These are phyloP conservation scores for Termitomyces sp. DNA, from an alignment of 768 basidiomycete species.

Conservation along the genomic window DNA sequence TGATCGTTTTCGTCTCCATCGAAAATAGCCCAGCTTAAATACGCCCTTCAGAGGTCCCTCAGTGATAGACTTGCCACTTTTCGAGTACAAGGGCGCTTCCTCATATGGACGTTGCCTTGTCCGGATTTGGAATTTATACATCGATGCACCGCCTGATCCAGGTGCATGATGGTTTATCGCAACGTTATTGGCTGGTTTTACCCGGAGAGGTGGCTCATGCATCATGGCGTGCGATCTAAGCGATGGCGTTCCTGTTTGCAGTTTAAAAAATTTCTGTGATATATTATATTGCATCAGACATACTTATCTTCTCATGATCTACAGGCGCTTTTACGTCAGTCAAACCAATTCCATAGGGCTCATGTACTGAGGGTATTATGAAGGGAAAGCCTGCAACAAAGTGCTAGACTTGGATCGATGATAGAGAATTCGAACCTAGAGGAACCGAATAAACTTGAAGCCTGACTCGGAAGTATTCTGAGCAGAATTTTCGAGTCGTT, in stretches of 20 bases:
- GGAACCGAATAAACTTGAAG: slow-evolving; percentile 2
- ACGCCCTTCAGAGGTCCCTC: slow-evolving; percentile 12
- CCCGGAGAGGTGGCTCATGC: neutral
- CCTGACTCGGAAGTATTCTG: neutral
- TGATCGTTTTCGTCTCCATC: slow-evolving; percentile 11
- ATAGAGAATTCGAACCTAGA: no score
- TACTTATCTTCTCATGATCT: no score
- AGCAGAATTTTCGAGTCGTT: neutral
- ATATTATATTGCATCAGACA: no score
- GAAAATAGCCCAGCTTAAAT: slow-evolving; percentile 28
- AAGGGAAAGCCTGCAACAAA: neutral
- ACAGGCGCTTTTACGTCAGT: no score
- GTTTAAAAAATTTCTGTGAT: no score
- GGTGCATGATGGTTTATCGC: neutral
- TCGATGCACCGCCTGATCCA: slow-evolving; percentile 4
- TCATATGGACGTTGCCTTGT: slow-evolving; percentile 31
- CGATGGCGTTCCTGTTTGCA: neutral
- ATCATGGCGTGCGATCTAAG: neutral
- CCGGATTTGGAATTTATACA: slow-evolving; percentile 16
- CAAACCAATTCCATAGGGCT: neutral
- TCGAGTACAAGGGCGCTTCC: slow-evolving; percentile 32
- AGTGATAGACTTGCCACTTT: slow-evolving; percentile 5
- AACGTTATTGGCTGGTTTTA: neutral
- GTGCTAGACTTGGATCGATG: neutral
- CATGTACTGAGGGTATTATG: neutral